These are phyloP conservation scores for Alternaria metachromatica DNA, from an alignment of 2,329 filamentous ascomycete species.

Conservation along the genomic window DNA sequence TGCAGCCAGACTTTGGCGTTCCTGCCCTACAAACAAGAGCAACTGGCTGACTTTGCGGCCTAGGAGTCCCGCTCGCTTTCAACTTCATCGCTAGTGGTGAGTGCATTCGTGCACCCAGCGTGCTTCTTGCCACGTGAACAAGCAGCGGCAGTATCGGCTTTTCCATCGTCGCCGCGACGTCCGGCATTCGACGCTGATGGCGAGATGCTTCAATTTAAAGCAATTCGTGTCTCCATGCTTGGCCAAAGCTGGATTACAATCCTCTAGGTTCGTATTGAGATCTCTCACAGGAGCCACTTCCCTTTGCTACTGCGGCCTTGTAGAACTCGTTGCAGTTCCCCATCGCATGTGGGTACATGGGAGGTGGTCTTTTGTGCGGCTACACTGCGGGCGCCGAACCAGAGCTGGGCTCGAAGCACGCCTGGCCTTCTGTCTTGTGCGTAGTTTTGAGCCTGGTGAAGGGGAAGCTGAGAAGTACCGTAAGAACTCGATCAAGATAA, in stretches of 20 bases:
- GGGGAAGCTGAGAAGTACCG: constrained; percentile 93
- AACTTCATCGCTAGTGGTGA: constrained; percentile 94
- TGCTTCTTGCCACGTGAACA: constrained; percentile 49
- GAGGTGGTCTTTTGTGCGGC: constrained; percentile 52
- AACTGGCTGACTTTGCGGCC: constrained; percentile 24
- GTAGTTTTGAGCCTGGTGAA: constrained; percentile 15
- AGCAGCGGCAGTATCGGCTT: constrained; percentile 69
- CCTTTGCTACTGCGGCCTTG: constrained; percentile 10
- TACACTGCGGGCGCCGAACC: constrained; percentile 87
- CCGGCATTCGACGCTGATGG: not conserved
- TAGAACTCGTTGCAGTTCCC: not conserved
- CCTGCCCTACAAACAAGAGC: not conserved
- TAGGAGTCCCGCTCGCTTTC: constrained; percentile 80
- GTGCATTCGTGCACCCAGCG: constrained; percentile 57
- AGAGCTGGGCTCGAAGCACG: constrained; percentile 12
- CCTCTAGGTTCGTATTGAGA: constrained; percentile 51
- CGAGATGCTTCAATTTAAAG: not conserved
- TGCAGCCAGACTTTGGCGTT: constrained; percentile 8
- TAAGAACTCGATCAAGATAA: constrained; percentile 98
- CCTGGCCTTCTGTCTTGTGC: constrained; percentile 5
- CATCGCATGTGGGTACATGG: constrained; percentile 5
- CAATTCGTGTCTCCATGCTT: constrained; percentile 21
- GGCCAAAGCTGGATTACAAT: constrained; percentile 22
- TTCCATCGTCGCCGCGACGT: constrained; percentile 14
- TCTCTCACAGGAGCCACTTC: constrained; percentile 40